Evolutionary conservation across 306 rosid species (phyloP), one percentile per base, ranked within the genome.

Genomic region (Lotus japonicus): DNA sequence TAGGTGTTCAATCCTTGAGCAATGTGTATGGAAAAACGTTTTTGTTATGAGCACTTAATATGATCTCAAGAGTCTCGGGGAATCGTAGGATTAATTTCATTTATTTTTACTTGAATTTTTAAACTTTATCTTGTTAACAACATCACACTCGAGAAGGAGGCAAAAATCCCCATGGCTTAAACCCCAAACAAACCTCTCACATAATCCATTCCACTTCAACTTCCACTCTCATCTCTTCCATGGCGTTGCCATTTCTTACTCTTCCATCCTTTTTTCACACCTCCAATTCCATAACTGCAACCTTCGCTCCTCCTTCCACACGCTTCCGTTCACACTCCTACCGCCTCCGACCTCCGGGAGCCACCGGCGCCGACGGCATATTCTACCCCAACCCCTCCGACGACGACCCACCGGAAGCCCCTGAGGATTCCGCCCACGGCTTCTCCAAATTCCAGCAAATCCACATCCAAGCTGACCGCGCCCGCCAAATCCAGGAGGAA

Each of bases 371-470:
- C 7, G 87, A 88, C 75, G 90, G 85, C 3, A 90, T 85, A 72
- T 90, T 54, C 87, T 88, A 90, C 73, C 98, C 95, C 3, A 79
- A 83, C 82, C 88, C 96, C 1, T 77, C 84, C 5, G 97, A 90
- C 59, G 89, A 90, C 31, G 99, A 90, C 79, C 99, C 96, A 1
- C 99, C 96, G 0, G 97, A 94, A 35, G 87, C 82, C 1, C 54
- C 46, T 4, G 91, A 94, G 17, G 96, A 94, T 67, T 64, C 95
- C 21, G 87, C 78, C 12, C 97, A 94, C 60, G 96, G 97, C 18
- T 84, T 88, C 19, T 79, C 92, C 38, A 90, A 71, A 49, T 94
- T 77, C 79, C 86, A 94, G 70, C 96, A 94, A 82, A 87, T 94
- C 15, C 76, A 94, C 4, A 80, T 76, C 57, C 97, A 86, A 56